These are phyloP conservation scores for Trypanosoma conorhini DNA, from an alignment of 208 protist species.

Conservation along the genomic window DNA sequence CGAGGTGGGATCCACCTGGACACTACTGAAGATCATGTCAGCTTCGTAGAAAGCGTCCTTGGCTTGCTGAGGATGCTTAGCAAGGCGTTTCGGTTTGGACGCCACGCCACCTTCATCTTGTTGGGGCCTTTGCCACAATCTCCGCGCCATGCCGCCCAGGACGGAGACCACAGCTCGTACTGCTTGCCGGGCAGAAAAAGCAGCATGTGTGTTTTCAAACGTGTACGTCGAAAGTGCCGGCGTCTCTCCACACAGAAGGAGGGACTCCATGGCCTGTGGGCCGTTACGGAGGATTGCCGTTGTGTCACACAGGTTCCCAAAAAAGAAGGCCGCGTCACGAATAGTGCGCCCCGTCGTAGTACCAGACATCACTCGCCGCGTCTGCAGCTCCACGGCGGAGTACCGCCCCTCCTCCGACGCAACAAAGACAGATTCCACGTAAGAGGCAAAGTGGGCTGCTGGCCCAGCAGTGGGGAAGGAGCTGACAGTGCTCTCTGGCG, in stretches of 20 bases:
- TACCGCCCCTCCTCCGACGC: constrained; percentile 30
- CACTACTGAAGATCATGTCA: constrained; percentile 44
- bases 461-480: constrained; percentile 67
- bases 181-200: constrained; percentile 44
- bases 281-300: constrained; percentile 18
- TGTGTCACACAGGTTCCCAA: constrained; percentile 18
- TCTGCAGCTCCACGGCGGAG: constrained; percentile 41
- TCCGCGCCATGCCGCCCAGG: constrained; percentile 45
- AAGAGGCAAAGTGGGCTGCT: constrained; percentile 43
- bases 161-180: constrained; percentile 53
- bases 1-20: constrained; percentile 68
- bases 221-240: constrained; percentile 62
- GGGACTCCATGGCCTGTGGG: constrained; percentile 30
- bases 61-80: constrained; percentile 31
- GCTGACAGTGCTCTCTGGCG: constrained; percentile 38
- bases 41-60: constrained; percentile 47
- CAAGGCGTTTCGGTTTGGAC: constrained; percentile 28
- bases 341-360: constrained; percentile 6
- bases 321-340: constrained; percentile 38
- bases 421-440: constrained; percentile 48
- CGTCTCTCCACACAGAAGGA: constrained; percentile 54
- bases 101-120: constrained; percentile 11
- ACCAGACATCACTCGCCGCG: constrained; percentile 4
- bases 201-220: constrained; percentile 33
- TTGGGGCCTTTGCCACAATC: constrained; percentile 37